Evolutionary conservation across 805 yeast species (phyloP).

Genomic region (Jamesozyma hellenica): DNA sequence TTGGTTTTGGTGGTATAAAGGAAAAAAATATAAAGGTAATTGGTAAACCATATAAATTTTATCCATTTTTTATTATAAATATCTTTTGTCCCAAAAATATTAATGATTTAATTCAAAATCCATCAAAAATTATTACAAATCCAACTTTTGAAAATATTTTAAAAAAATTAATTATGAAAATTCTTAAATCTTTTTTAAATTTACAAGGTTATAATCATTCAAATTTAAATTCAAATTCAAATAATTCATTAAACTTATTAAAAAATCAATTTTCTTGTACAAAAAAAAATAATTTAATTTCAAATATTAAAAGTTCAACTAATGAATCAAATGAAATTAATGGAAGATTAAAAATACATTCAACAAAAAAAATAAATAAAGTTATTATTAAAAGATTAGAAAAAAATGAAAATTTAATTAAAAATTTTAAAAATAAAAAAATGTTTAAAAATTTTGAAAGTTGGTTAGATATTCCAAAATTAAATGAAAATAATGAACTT

Average conservation of each 20-base stretch:
- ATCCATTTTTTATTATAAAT: slow-evolving; percentile 34
- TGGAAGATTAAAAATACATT: neutral
- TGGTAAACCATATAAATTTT: slow-evolving; percentile 28
- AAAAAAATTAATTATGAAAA: slow-evolving; percentile 26
- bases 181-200: slow-evolving; percentile 24
- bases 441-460: neutral
- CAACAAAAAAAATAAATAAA: neutral
- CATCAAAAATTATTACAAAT: slow-evolving; percentile 27
- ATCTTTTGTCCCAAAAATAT: slow-evolving; percentile 22
- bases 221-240: no score
- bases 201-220: slow-evolving; percentile 18
- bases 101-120: slow-evolving; percentile 35
- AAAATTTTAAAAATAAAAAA: neutral
- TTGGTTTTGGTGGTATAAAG: slow-evolving; percentile 6
- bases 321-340: neutral
- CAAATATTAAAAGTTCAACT: neutral
- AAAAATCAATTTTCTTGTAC: no score
- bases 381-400: neutral
- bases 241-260: no score
- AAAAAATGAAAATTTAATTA: neutral
- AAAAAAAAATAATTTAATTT: no score
- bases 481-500: neutral
- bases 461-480: slow-evolving; percentile 1
- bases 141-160: slow-evolving; percentile 23
- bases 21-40: slow-evolving; percentile 14